These are phyloP conservation scores for Leccinum disarticulatum DNA, from an alignment of 768 basidiomycete genomes.

Conservation along the genomic window DNA sequence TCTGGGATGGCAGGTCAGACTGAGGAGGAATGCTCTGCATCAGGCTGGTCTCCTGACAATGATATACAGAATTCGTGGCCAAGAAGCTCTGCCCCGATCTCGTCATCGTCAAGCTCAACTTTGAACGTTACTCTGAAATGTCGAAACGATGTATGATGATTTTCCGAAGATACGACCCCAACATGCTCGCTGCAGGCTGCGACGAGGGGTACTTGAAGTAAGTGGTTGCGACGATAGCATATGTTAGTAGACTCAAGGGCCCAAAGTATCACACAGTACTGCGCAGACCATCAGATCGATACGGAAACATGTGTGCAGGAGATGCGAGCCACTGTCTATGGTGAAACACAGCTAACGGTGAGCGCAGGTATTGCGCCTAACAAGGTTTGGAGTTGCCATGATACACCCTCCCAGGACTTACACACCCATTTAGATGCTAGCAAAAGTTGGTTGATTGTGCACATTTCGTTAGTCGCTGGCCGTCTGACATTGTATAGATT, in stretches of 20 bases:
- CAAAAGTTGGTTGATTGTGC: constrained; percentile 67
- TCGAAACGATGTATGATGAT: constrained; percentile 71
- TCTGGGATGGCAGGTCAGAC: constrained; percentile 90
- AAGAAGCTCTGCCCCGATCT: constrained; percentile 92
- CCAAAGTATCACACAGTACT: constrained; percentile 80
- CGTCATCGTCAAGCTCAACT: constrained; percentile 60
- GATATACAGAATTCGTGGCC: constrained; percentile 74
- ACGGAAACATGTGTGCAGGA: constrained; percentile 75
- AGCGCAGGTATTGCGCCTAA: constrained; percentile 97
- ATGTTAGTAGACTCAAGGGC: constrained; percentile 9
- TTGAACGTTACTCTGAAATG: constrained; percentile 65
- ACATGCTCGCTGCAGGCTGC: constrained; percentile 72
- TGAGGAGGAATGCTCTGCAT: background rate
- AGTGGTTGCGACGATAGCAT: constrained; percentile 20
- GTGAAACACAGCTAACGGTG: constrained; percentile 83
- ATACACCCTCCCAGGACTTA: constrained; percentile 17
- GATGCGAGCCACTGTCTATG: constrained; percentile 71
- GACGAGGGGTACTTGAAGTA: constrained; percentile 95
- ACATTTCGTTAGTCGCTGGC: constrained; percentile 2
- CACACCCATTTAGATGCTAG: constrained; percentile 64
- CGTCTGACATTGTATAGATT: constrained; percentile 49
- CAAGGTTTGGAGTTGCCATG: constrained; percentile 54
- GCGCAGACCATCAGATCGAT: constrained; percentile 59
- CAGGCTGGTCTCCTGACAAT: background rate
- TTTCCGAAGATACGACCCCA: constrained; percentile 69